A percentile compares a stretch with the other conserved stretches of the same genome.
phyloP scores from a whole-genome alignment of 148 eudicot genomes.

The Camellia sinensis region DNA sequence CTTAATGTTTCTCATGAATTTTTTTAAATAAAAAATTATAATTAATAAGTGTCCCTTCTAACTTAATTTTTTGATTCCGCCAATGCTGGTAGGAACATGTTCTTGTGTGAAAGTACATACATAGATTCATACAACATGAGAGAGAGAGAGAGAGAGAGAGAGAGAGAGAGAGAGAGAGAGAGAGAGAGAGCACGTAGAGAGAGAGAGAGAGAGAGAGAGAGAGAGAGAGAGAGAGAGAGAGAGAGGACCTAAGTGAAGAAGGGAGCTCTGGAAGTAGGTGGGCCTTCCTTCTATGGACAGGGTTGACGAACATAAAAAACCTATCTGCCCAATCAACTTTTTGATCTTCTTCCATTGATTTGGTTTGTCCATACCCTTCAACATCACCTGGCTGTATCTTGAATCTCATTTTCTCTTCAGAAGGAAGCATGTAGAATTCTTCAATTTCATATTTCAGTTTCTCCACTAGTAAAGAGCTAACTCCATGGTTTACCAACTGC shows the following conservation, averaged over 20 bases:
- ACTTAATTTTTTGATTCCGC: background rate
- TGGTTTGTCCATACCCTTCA: slow-evolving; percentile 28
- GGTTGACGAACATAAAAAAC: slow-evolving; percentile 33
- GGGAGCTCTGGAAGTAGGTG: slow-evolving; percentile 34
- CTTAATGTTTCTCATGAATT: no score
- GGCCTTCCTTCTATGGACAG: slow-evolving; percentile 27
- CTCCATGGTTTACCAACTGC: slow-evolving; percentile 30
- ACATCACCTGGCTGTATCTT: slow-evolving; percentile 10
- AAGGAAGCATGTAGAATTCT: slow-evolving; percentile 23
- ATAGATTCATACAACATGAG: background rate
- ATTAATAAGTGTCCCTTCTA: background rate
- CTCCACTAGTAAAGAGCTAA: slow-evolving; percentile 17
- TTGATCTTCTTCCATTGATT: slow-evolving; percentile 11
- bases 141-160: no score
- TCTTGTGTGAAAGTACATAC: background rate
- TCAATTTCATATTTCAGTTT: slow-evolving; percentile 22
- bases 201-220: no score
- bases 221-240: slow-evolving; percentile 20
- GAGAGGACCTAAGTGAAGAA: slow-evolving; percentile 28
- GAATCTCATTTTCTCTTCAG: slow-evolving; percentile 24
- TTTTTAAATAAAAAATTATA: background rate
- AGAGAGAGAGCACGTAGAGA: no score
- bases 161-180: no score
- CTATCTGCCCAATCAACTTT: slow-evolving; percentile 29
- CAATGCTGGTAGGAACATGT: background rate